A percentile compares a stretch with the other conserved stretches of the same genome.
Evolutionary conservation across 1,284 basidiomycete species (phyloP).

Genomic region (Anthracocystis panici-leucophaei): DNA sequence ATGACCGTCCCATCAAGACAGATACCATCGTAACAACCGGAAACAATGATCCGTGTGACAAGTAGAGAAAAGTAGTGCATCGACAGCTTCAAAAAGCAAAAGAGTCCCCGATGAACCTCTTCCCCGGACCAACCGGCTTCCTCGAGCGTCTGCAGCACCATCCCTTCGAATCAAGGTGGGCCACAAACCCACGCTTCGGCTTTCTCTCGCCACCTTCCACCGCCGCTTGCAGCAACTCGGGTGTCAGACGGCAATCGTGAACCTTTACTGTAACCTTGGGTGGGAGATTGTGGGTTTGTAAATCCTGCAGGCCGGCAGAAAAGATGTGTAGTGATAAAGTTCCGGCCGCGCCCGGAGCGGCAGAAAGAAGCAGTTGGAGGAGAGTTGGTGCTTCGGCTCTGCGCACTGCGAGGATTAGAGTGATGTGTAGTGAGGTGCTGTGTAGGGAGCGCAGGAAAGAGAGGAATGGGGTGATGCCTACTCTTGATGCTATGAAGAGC

Average conservation of each 20-base stretch:
- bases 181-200: slow-evolving; percentile 38
- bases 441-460: slow-evolving; percentile 14
- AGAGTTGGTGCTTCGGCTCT: slow-evolving; percentile 20
- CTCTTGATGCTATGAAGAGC: slow-evolving; percentile 27
- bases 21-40: too few species aligned
- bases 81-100: slow-evolving; percentile 25
- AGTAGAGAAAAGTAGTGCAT: neutral
- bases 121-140: slow-evolving; percentile 13
- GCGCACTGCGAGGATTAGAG: slow-evolving; percentile 24
- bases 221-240: slow-evolving; percentile 14
- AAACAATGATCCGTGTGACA: too few species aligned
- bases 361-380: slow-evolving; percentile 16
- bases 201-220: neutral
- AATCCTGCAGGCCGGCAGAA: slow-evolving; percentile 21
- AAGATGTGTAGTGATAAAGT: slow-evolving; percentile 25
- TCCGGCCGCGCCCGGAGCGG: neutral
- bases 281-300: neutral
- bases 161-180: slow-evolving; percentile 21
- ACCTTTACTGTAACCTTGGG: slow-evolving; percentile 7
- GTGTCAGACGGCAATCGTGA: slow-evolving; percentile 17
- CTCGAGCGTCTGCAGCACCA: slow-evolving; percentile 25
- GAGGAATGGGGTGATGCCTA: slow-evolving; percentile 38
- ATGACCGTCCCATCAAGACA: too few species aligned
- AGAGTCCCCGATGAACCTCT: slow-evolving; percentile 27
- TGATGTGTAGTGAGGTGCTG: slow-evolving; percentile 4